A percentile compares a stretch with the other conserved stretches of the same genome.
Evolutionary conservation across 345 rosid species (phyloP).

Genomic region (Eucalyptus erythrocorys): DNA sequence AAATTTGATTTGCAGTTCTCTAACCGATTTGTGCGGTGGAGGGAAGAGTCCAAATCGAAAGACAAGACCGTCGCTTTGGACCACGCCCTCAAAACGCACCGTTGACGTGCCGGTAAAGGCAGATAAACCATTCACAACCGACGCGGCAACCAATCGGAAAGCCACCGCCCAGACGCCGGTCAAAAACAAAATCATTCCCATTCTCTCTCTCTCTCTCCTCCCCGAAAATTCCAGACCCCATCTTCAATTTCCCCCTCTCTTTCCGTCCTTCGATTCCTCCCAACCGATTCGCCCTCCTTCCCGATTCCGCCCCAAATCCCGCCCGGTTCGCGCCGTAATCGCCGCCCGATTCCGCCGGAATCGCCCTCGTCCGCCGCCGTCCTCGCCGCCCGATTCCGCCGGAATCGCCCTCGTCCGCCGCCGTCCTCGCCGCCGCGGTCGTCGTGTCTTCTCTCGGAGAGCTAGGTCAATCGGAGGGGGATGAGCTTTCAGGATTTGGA

Average conservation of each 20-base stretch:
- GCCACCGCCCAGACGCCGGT: not conserved
- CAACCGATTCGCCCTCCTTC: not conserved
- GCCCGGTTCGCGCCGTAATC: not conserved
- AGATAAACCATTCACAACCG: not conserved
- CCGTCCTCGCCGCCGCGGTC: not conserved
- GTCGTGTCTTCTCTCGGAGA: not conserved
- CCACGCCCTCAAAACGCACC: not conserved
- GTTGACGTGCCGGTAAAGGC: not conserved
- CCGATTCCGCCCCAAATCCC: not conserved
- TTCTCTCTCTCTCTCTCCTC: not conserved
- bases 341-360: not conserved
- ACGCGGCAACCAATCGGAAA: not conserved
- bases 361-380: not conserved
- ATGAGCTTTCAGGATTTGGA: slow-evolving; percentile 10
- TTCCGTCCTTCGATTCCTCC: not conserved
- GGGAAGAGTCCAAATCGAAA: not conserved
- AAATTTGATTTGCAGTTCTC: not conserved
- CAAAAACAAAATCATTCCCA: not conserved
- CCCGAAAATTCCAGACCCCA: not conserved
- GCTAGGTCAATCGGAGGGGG: not conserved
- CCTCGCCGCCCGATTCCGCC: not conserved
- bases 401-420: not conserved
- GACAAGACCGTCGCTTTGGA: rapidly evolving
- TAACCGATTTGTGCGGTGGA: not conserved
- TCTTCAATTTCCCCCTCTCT: not conserved